Conservation (phyloP, 1,139 yeast genomes). For the Pichia sp. region DNA sequence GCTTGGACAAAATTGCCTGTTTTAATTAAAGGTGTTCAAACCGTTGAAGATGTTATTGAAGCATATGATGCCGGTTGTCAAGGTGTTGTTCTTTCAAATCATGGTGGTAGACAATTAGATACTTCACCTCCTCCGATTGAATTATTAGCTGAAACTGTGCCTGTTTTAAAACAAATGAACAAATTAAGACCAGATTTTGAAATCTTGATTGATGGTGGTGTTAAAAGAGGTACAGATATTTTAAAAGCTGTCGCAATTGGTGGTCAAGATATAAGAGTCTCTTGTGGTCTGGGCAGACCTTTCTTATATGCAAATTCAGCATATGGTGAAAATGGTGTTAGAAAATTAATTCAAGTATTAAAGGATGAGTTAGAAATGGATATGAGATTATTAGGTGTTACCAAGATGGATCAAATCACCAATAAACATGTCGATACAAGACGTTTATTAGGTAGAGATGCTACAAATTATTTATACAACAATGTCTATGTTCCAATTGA, state of each 20-base stretch:
- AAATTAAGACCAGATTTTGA: slow-evolving; percentile 51
- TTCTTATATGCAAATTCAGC: slow-evolving; percentile 70
- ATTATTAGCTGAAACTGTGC: slow-evolving; percentile 58
- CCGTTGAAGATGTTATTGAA: slow-evolving; percentile 57
- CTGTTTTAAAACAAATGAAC: slow-evolving; percentile 38
- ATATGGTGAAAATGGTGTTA: slow-evolving; percentile 75
- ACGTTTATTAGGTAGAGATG: slow-evolving; percentile 34
- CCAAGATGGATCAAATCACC: slow-evolving; percentile 54
- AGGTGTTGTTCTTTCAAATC: slow-evolving; percentile 68
- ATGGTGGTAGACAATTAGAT: slow-evolving; percentile 76
- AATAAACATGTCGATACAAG: slow-evolving; percentile 47
- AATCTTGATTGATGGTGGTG: slow-evolving; percentile 68
- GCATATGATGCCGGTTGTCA: slow-evolving; percentile 59
- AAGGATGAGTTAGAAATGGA: slow-evolving; percentile 80
- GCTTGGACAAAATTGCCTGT: slow-evolving; percentile 56
- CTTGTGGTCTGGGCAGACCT: slow-evolving; percentile 78
- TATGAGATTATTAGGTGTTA: slow-evolving; percentile 82
- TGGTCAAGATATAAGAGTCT: slow-evolving; percentile 71
- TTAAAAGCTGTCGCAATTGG: slow-evolving; percentile 69
- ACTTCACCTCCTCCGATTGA: slow-evolving; percentile 64
- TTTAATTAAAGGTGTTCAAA: slow-evolving; percentile 63
- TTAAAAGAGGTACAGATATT: slow-evolving; percentile 67
- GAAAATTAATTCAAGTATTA: slow-evolving; percentile 66
- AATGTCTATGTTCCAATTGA: slow-evolving; percentile 37
- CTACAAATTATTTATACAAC: slow-evolving; percentile 41